A percentile compares a stretch with the other conserved stretches of the same genome.
phyloP scores from a whole-genome alignment of 148 eudicot species.

The Camellia granthamiana region DNA sequence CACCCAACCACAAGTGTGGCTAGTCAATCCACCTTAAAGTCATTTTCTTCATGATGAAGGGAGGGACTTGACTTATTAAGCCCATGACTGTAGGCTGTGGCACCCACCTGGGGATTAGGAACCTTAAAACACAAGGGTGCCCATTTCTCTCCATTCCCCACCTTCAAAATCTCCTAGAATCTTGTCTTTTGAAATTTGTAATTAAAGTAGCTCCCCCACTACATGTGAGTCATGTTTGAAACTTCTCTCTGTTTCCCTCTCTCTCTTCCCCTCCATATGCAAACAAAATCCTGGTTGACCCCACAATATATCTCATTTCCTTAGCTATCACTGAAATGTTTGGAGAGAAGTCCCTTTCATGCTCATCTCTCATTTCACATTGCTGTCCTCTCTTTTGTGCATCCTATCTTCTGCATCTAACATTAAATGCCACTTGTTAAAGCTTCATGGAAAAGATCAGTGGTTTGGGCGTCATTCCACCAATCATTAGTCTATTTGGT shows the following conservation, averaged over 20 bases:
- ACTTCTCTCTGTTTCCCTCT: not conserved
- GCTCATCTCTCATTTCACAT: not conserved
- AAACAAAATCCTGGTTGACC: too few relatives aligned
- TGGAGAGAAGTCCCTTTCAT: not conserved
- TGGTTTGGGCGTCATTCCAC: too few relatives aligned
- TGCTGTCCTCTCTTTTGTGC: not conserved
- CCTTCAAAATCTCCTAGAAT: not conserved
- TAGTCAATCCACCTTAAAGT: too few relatives aligned
- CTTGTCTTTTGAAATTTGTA: not conserved
- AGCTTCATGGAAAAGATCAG: too few relatives aligned
- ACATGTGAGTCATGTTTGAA: not conserved
- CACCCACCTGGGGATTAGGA: not conserved
- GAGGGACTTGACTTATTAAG: too few relatives aligned
- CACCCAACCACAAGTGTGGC: too few relatives aligned
- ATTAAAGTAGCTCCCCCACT: not conserved
- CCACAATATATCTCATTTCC: not conserved
- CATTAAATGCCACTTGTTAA: too few relatives aligned
- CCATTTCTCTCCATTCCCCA: not conserved
- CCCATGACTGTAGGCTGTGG: not conserved
- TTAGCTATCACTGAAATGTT: not conserved
- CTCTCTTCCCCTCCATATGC: not conserved
- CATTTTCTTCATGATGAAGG: too few relatives aligned
- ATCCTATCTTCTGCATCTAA: too few relatives aligned
- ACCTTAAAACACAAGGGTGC: not conserved
- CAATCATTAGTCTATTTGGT: too few relatives aligned